phyloP scores from a whole-genome alignment of 2,329 filamentous ascomycete genomes.

The Monosporascus sp. region DNA sequence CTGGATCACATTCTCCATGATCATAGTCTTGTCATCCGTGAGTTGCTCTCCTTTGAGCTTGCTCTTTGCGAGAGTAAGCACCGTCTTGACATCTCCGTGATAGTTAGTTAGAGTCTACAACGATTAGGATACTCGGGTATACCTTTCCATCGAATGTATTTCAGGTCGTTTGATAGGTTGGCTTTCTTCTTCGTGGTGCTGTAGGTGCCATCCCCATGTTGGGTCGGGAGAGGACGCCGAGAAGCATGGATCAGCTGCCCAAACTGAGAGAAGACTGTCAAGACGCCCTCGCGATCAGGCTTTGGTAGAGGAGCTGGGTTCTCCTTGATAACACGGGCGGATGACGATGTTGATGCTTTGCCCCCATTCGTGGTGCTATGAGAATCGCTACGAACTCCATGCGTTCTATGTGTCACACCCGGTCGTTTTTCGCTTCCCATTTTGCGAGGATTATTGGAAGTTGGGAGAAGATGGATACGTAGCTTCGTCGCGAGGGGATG shows the following conservation, averaged over 20 bases:
- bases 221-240: slow-evolving; percentile 55
- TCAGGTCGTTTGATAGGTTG: slow-evolving; percentile 51
- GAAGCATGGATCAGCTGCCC: slow-evolving; percentile 40
- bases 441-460: neutral
- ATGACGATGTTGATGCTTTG: slow-evolving; percentile 7
- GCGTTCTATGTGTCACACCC: slow-evolving; percentile 4
- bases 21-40: slow-evolving; percentile 69
- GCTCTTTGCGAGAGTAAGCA: slow-evolving; percentile 53
- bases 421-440: slow-evolving; percentile 11
- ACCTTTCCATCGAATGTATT: slow-evolving; percentile 45
- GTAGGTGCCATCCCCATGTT: slow-evolving; percentile 59
- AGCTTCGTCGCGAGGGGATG: too few relatives aligned
- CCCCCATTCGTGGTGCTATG: slow-evolving; percentile 9
- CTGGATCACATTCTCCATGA: slow-evolving; percentile 70
- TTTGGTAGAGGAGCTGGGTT: slow-evolving; percentile 15
- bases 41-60: slow-evolving; percentile 59
- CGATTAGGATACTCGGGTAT: slow-evolving; percentile 13
- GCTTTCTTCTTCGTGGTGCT: slow-evolving; percentile 41
- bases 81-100: slow-evolving; percentile 53
- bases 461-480: too few relatives aligned
- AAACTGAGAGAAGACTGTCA: slow-evolving; percentile 27
- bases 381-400: slow-evolving; percentile 5
- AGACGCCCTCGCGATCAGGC: slow-evolving; percentile 27
- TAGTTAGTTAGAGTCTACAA: slow-evolving; percentile 3
- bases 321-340: slow-evolving; percentile 13